Evolutionary conservation across 2,329 filamentous ascomycete species (phyloP).

Genomic region (Xylariaceae sp.): DNA sequence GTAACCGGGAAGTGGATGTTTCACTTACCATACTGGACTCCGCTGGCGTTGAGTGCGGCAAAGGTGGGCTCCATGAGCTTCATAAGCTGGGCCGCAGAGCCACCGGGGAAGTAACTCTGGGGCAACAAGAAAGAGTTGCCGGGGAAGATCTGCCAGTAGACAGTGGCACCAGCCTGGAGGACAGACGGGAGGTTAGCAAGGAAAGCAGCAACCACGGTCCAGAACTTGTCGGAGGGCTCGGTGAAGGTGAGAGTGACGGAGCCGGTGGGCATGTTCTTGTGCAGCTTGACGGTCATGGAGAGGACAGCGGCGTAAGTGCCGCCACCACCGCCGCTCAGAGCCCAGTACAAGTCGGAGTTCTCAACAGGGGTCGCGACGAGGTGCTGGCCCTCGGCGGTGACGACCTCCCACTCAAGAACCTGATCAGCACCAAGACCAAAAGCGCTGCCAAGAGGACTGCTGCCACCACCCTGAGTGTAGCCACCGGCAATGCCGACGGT

Average conservation of each 20-base stretch:
- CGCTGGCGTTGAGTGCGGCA: slow-evolving; percentile 4
- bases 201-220: slow-evolving; percentile 1
- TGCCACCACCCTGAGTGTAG: neutral
- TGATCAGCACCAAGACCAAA: neutral
- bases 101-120: slow-evolving; percentile 7
- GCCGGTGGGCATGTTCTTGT: slow-evolving; percentile 39
- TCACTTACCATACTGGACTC: slow-evolving; percentile 16
- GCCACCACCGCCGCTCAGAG: slow-evolving; percentile 2
- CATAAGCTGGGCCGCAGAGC: slow-evolving; percentile 10
- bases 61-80: slow-evolving; percentile 13
- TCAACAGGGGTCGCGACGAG: neutral
- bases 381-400: neutral
- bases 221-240: neutral
- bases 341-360: slow-evolving; percentile 5
- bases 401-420: slow-evolving; percentile 4
- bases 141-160: slow-evolving; percentile 8
- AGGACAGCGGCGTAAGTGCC: slow-evolving; percentile 33
- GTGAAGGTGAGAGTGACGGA: slow-evolving; percentile 30
- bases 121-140: slow-evolving; percentile 7
- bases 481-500: neutral
- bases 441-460: neutral
- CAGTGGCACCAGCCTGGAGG: slow-evolving; percentile 7
- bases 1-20: neutral
- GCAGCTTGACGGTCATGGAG: slow-evolving; percentile 48
- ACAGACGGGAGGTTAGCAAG: slow-evolving; percentile 1